These are phyloP conservation scores for Steccherinum ochraceum DNA, from an alignment of 768 basidiomycete genomes.

Conservation along the genomic window DNA sequence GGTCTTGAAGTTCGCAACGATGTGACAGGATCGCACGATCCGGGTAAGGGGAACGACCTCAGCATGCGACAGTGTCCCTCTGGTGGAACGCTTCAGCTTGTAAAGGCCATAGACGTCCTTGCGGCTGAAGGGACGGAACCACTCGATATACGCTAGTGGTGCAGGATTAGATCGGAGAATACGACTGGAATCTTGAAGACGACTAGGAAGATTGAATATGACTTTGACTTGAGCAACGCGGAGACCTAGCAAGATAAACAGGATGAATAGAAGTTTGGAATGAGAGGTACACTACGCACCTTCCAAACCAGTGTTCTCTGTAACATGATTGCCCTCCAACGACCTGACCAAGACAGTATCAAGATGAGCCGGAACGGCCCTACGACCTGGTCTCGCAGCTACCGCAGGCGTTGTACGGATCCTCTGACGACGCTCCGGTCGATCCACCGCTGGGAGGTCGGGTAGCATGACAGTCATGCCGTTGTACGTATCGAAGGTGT, in stretches of 20 bases:
- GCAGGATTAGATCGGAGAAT: background rate
- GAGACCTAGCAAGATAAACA: background rate
- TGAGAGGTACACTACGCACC: background rate
- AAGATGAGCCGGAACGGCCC: background rate
- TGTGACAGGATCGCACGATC: slow-evolving; percentile 1
- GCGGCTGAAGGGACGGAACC: slow-evolving; percentile 2
- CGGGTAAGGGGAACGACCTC: background rate
- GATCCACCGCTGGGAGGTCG: background rate
- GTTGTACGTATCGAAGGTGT: background rate
- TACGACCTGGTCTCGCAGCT: background rate
- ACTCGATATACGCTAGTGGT: slow-evolving; percentile 2
- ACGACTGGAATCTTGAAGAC: background rate
- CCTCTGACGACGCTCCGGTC: background rate
- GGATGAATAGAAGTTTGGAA: background rate
- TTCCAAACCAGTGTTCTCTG: background rate
- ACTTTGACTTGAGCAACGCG: slow-evolving; percentile 3
- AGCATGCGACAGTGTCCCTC: background rate
- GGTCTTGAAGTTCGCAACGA: background rate
- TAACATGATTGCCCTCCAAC: background rate
- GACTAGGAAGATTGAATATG: background rate
- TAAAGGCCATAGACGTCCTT: background rate
- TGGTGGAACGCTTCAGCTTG: background rate
- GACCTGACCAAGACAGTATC: slow-evolving; percentile 4
- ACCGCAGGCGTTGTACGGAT: background rate
- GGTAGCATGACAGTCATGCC: background rate